phyloP scores from a whole-genome alignment of 306 rosid species.

The Quercus berberidifolia region DNA sequence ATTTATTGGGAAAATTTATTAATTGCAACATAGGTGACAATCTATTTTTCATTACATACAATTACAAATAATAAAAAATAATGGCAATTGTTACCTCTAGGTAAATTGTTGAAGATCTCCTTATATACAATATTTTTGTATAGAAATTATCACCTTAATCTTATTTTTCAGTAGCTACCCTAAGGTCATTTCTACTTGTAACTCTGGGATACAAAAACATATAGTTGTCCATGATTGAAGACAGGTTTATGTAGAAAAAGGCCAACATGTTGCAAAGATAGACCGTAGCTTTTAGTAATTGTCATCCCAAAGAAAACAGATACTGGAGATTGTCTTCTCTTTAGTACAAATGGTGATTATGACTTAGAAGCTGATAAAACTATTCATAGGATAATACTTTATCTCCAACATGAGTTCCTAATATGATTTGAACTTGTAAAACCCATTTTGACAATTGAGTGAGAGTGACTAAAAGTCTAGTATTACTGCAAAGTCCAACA shows the following conservation, averaged over 20 bases:
- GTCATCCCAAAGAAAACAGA: background rate
- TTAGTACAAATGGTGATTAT: background rate
- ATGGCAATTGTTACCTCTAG: background rate
- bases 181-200: background rate
- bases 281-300: background rate
- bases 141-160: too few relatives aligned
- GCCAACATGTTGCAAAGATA: background rate
- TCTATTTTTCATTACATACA: too few relatives aligned
- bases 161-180: background rate
- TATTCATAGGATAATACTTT: background rate
- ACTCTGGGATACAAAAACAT: background rate
- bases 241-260: background rate
- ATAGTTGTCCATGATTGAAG: background rate
- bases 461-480: background rate
- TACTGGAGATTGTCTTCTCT: background rate
- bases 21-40: too few relatives aligned
- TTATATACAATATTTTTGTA: background rate
- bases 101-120: background rate
- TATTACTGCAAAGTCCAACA: background rate
- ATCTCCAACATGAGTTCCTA: too few relatives aligned
- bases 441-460: background rate
- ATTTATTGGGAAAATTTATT: too few relatives aligned
- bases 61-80: too few relatives aligned
- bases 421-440: background rate
- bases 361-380: background rate